A percentile compares a stretch with the other conserved stretches of the same genome.
phyloP scores from a whole-genome alignment of 2,329 filamentous ascomycete species.

The Nothophoma quercina region DNA sequence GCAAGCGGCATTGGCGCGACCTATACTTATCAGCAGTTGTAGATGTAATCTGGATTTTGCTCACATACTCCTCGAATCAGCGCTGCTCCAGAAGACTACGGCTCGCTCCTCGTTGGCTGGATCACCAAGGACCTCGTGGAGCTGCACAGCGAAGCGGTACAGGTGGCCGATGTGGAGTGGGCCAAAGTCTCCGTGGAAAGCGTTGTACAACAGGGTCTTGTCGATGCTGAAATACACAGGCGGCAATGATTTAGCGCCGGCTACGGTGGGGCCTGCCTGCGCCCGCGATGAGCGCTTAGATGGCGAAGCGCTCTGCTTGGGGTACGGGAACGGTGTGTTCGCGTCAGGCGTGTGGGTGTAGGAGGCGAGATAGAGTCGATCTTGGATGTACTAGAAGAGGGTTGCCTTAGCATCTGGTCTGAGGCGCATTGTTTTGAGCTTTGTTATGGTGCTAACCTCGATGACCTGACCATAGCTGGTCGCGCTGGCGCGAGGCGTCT shows the following conservation, averaged over 20 bases:
- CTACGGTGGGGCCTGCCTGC: slow-evolving; percentile 64
- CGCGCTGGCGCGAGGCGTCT: slow-evolving; percentile 41
- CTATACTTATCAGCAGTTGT: slow-evolving; percentile 54
- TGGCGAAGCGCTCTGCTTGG: slow-evolving; percentile 71
- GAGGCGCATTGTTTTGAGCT: slow-evolving; percentile 32
- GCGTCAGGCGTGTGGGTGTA: slow-evolving; percentile 83
- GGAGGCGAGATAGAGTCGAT: slow-evolving; percentile 92
- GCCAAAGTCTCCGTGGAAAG: slow-evolving; percentile 98
- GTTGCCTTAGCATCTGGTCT: slow-evolving; percentile 21
- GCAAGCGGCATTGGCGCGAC: slow-evolving; percentile 91
- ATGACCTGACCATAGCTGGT: slow-evolving; percentile 84
- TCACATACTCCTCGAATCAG: slow-evolving; percentile 84
- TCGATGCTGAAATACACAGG: slow-evolving; percentile 97
- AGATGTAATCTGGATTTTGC: neutral
- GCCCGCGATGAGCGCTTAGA: slow-evolving; percentile 76
- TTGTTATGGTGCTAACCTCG: slow-evolving; percentile 76
- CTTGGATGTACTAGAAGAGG: slow-evolving; percentile 57
- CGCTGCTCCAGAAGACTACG: slow-evolving; percentile 95
- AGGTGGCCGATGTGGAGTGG: slow-evolving; percentile 96
- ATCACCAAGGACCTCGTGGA: slow-evolving; percentile 93
- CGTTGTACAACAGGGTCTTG: slow-evolving; percentile 92
- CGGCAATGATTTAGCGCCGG: slow-evolving; percentile 62
- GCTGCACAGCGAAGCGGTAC: slow-evolving; percentile 93
- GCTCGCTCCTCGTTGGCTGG: slow-evolving; percentile 88
- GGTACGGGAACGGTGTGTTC: slow-evolving; percentile 87